A percentile compares a stretch with the other conserved stretches of the same genome.
phyloP scores from a whole-genome alignment of 805 yeast species.

The Yamadazyma sp. region DNA sequence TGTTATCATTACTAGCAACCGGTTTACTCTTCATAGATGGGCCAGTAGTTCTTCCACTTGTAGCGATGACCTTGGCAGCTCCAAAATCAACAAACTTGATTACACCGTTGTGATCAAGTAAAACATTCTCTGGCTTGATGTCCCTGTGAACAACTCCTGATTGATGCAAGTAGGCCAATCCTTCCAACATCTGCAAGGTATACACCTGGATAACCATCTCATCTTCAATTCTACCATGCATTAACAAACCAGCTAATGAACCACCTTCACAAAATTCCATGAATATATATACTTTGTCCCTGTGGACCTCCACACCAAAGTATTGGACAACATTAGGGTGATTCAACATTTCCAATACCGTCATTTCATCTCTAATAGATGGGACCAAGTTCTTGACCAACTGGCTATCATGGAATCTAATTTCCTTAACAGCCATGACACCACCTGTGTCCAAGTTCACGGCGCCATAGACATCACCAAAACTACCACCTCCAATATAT shows the following conservation, averaged over 20 bases:
- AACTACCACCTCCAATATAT: slow-evolving; percentile 92
- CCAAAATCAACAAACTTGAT: slow-evolving; percentile 97
- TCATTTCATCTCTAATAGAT: slow-evolving; percentile 93
- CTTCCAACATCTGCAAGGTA: slow-evolving; percentile 90
- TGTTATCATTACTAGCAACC: slow-evolving; percentile 18
- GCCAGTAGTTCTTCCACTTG: slow-evolving; percentile 48
- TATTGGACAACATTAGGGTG: slow-evolving; percentile 97
- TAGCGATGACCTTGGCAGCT: slow-evolving; percentile 87
- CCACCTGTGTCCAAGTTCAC: slow-evolving; percentile 93
- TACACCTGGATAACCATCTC: slow-evolving; percentile 90
- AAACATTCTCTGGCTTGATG: slow-evolving; percentile 90
- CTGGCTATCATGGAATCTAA: slow-evolving; percentile 84
- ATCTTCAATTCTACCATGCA: slow-evolving; percentile 93
- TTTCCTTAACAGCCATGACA: slow-evolving; percentile 95
- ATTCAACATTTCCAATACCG: slow-evolving; percentile 88
- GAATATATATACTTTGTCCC: slow-evolving; percentile 91
- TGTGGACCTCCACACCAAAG: slow-evolving; percentile 94
- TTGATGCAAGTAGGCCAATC: slow-evolving; percentile 89
- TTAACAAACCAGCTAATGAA: slow-evolving; percentile 78
- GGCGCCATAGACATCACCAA: slow-evolving; percentile 92
- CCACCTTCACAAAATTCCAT: slow-evolving; percentile 99
- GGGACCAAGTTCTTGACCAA: slow-evolving; percentile 82
- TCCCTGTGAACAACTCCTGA: slow-evolving; percentile 96
- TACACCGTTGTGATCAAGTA: slow-evolving; percentile 87
- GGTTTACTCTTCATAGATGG: slow-evolving; percentile 16